Evolutionary conservation across 2,329 filamentous ascomycete species (phyloP).

Genomic region (Aphanoascus verrucosus): DNA sequence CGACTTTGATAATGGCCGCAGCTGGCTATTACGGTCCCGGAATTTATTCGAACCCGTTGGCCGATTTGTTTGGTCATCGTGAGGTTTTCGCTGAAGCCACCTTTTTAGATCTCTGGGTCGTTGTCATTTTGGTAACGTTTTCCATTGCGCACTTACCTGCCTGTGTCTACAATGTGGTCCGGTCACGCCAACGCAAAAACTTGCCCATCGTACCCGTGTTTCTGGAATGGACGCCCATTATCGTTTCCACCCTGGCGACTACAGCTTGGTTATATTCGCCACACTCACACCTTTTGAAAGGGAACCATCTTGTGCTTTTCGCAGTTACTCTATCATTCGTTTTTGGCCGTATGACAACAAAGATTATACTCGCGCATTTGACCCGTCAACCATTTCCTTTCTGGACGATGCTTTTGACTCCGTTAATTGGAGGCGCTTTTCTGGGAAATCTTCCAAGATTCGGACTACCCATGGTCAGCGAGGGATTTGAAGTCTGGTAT

Average conservation of each 20-base stretch:
- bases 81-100: conserved; percentile 57
- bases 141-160: conserved; percentile 70
- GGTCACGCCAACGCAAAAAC: conserved; percentile 59
- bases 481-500: conserved; percentile 63
- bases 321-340: conserved; percentile 93
- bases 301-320: conserved; percentile 85
- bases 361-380: conserved; percentile 94
- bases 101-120: conserved; percentile 83
- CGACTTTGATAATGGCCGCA: conserved; percentile 71
- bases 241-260: conserved; percentile 64
- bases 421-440: conserved; percentile 73
- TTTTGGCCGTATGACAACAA: conserved; percentile 95
- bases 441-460: conserved; percentile 72
- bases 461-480: conserved; percentile 56
- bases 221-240: conserved; percentile 86
- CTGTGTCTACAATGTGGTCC: conserved; percentile 75
- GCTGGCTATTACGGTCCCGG: conserved; percentile 80
- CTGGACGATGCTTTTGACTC: conserved; percentile 86
- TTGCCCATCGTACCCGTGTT: conserved; percentile 74
- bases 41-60: conserved; percentile 71
- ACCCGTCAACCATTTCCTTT: conserved; percentile 90
- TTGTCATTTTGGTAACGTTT: conserved; percentile 55
- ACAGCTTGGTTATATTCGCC: conserved; percentile 83
- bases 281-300: conserved; percentile 64
- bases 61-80: conserved; percentile 55